A percentile compares a stretch with the other conserved stretches of the same genome.
Evolutionary conservation across 495 filamentous ascomycete species (phyloP).

Genomic region (Penicillium paradoxum): DNA sequence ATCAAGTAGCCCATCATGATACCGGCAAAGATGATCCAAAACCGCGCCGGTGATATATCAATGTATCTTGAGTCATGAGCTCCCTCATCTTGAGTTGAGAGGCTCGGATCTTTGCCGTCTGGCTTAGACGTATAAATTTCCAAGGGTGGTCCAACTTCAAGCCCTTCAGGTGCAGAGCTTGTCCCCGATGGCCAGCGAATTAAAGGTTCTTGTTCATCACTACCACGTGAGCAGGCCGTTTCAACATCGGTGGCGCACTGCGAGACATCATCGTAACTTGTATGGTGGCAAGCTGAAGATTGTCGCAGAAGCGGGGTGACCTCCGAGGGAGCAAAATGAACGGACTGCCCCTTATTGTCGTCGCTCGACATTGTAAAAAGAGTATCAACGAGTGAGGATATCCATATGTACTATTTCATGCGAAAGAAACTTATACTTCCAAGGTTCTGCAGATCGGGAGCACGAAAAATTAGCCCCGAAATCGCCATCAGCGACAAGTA

Average conservation of each 20-base stretch:
- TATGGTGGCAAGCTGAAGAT: conserved; percentile 1
- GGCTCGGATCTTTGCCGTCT: background rate
- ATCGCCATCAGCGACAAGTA: background rate
- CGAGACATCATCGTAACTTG: conserved; percentile 5
- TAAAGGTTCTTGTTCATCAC: conserved; percentile 20
- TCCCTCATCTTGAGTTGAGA: conserved; percentile 7
- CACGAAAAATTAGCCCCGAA: background rate
- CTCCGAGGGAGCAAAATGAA: conserved; percentile 8
- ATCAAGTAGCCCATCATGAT: conserved; percentile 47
- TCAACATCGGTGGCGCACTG: conserved; percentile 12
- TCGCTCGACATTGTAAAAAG: background rate
- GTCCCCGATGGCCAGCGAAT: conserved; percentile 22
- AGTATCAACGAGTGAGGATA: background rate
- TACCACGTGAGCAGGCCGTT: conserved; percentile 13
- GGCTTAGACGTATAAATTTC: conserved; percentile 20
- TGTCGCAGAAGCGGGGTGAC: conserved; percentile 19
- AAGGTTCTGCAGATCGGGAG: background rate
- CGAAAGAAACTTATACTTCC: background rate
- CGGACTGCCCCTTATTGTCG: background rate
- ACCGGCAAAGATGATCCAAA: conserved; percentile 51
- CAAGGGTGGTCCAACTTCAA: conserved; percentile 29
- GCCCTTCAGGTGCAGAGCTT: conserved; percentile 27
- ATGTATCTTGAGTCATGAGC: conserved; percentile 37
- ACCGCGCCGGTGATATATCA: conserved; percentile 41
- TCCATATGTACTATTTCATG: background rate